phyloP scores from a whole-genome alignment of 495 filamentous ascomycete genomes.

The Penicillium canariense region DNA sequence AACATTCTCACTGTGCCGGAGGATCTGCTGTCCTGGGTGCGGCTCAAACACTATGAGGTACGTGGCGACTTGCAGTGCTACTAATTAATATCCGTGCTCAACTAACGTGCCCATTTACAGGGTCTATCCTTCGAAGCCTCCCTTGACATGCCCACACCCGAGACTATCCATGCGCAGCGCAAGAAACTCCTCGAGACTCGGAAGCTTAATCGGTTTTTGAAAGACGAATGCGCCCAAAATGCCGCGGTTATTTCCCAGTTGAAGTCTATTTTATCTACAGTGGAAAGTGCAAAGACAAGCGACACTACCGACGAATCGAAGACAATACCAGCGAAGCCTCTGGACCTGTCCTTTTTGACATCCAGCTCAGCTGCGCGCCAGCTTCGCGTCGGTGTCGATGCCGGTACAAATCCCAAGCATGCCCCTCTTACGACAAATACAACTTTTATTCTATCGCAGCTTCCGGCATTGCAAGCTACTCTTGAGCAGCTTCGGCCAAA shows the following conservation, averaged over 20 bases:
- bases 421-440: conserved; percentile 68
- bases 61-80: conserved; percentile 12
- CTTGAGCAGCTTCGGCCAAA: conserved; percentile 61
- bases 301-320: conserved; percentile 13
- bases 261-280: conserved; percentile 48
- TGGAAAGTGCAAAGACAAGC: conserved; percentile 28
- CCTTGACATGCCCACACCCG: conserved; percentile 52
- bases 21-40: conserved; percentile 72
- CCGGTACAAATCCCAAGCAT: conserved; percentile 36
- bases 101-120: conserved; percentile 15
- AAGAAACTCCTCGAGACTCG: conserved; percentile 77
- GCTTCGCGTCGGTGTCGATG: conserved; percentile 44
- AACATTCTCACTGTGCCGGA: conserved; percentile 80
- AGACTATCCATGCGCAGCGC: conserved; percentile 67
- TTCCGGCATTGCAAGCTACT: conserved; percentile 70
- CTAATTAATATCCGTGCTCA: background rate
- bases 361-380: conserved; percentile 42
- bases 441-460: conserved; percentile 75
- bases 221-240: conserved; percentile 74
- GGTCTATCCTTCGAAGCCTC: conserved; percentile 34
- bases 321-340: conserved; percentile 17
- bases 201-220: conserved; percentile 72
- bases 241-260: conserved; percentile 67
- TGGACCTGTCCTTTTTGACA: conserved; percentile 55
- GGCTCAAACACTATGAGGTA: conserved; percentile 82